phyloP scores from a whole-genome alignment of 1,139 yeast species.

The Blastobotrys persicus region DNA sequence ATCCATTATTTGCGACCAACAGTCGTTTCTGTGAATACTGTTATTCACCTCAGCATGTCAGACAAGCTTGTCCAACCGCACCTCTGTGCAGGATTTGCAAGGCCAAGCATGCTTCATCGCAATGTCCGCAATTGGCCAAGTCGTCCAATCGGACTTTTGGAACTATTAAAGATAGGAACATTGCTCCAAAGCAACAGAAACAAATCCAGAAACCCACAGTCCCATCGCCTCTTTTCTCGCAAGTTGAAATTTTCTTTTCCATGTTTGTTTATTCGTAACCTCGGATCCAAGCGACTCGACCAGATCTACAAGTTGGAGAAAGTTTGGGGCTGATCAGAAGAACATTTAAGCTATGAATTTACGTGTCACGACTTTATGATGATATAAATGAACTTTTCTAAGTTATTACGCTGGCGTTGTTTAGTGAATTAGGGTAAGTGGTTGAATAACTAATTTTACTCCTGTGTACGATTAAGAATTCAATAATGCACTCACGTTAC shows the following conservation, averaged over 20 bases:
- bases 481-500: no score
- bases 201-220: neutral
- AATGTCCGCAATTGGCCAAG: neutral
- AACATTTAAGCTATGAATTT: no score
- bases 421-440: no score
- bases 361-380: no score
- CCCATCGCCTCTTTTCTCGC: neutral
- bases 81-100: neutral
- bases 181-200: neutral
- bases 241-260: neutral
- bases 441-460: no score
- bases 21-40: neutral
- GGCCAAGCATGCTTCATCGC: neutral
- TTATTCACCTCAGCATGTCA: conserved; percentile 1
- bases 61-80: neutral
- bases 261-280: conserved; percentile 4
- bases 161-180: conserved; percentile 3
- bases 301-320: no score
- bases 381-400: no score
- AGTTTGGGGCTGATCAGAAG: no score
- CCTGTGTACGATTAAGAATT: no score
- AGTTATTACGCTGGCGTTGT: no score
- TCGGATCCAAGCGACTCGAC: no score
- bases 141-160: neutral
- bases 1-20: neutral